Evolutionary conservation across 2,329 filamentous ascomycete genomes (phyloP).

Genomic region (Berkeleyomyces rouxiae): DNA sequence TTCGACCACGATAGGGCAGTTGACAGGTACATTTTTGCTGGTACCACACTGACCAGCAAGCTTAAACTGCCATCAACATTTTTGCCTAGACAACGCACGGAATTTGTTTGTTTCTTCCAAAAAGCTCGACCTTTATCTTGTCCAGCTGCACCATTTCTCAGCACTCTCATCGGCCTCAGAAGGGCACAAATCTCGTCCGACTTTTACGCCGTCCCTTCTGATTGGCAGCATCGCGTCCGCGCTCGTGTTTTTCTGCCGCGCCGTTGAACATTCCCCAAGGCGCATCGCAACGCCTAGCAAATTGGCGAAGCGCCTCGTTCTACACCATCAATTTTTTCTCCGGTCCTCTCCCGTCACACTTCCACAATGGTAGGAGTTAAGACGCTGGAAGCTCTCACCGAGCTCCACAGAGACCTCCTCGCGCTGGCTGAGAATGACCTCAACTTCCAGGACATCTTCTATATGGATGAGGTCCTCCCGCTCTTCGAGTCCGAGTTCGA

Average conservation of each 20-base stretch:
- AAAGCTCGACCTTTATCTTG: background rate
- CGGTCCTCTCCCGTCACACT: background rate
- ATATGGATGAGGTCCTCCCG: slow-evolving; percentile 52
- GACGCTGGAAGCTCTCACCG: slow-evolving; percentile 61
- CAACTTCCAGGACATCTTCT: slow-evolving; percentile 45
- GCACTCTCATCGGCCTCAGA: background rate
- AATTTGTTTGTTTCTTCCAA: background rate
- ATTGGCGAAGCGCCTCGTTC: background rate
- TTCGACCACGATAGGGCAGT: too few relatives aligned
- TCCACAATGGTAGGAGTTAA: slow-evolving; percentile 55
- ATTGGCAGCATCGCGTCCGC: too few relatives aligned
- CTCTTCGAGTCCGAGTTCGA: slow-evolving; percentile 58
- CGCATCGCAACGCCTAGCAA: too few relatives aligned
- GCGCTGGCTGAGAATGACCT: slow-evolving; percentile 54
- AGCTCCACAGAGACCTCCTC: slow-evolving; percentile 71
- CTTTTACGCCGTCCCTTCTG: too few relatives aligned
- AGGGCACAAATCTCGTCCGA: too few relatives aligned
- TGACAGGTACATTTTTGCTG: background rate
- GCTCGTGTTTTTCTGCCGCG: too few relatives aligned
- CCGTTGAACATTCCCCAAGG: too few relatives aligned
- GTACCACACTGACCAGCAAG: background rate
- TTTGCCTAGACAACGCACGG: background rate
- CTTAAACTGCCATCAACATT: slow-evolving; percentile 5
- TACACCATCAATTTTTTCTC: background rate
- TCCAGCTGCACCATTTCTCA: background rate